Conservation (phyloP, 805 yeast genomes). For the Myxozyma melibiosi region DNA sequence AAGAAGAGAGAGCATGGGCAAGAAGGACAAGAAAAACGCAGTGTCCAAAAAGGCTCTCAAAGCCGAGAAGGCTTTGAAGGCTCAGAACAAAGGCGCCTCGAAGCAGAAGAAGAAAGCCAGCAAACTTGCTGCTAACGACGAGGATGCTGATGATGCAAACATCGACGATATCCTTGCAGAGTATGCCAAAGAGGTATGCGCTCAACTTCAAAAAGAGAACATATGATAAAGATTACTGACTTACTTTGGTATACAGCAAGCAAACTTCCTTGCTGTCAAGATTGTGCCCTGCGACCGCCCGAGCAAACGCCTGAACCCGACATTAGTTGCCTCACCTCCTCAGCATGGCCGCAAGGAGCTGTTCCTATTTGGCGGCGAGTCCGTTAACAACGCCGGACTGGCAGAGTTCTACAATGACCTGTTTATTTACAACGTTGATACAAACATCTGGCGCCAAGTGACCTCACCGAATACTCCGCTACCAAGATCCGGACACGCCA, state of each 20-base stretch:
- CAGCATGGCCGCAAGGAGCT: conserved; percentile 73
- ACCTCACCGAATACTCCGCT: conserved; percentile 85
- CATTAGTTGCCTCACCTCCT: conserved; percentile 72
- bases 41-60: conserved; percentile 84
- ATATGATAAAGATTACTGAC: neutral
- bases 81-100: conserved; percentile 66
- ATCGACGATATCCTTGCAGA: conserved; percentile 80
- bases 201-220: neutral
- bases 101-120: conserved; percentile 75
- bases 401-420: conserved; percentile 83
- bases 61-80: conserved; percentile 80
- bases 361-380: conserved; percentile 89
- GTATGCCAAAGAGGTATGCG: conserved; percentile 53
- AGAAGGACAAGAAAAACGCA: conserved; percentile 80
- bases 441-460: conserved; percentile 77
- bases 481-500: conserved; percentile 90
- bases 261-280: conserved; percentile 68
- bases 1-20: conserved; percentile 62
- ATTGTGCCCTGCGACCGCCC: conserved; percentile 62
- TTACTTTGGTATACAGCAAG: conserved; percentile 56
- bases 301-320: conserved; percentile 66
- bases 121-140: conserved; percentile 70
- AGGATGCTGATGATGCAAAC: conserved; percentile 74
- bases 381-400: conserved; percentile 49
- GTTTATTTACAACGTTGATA: conserved; percentile 69